A percentile compares a stretch with the other conserved stretches of the same genome.
Evolutionary conservation across 2,329 filamentous ascomycete species (phyloP).

Genomic region (Chaetothyriales sp.): DNA sequence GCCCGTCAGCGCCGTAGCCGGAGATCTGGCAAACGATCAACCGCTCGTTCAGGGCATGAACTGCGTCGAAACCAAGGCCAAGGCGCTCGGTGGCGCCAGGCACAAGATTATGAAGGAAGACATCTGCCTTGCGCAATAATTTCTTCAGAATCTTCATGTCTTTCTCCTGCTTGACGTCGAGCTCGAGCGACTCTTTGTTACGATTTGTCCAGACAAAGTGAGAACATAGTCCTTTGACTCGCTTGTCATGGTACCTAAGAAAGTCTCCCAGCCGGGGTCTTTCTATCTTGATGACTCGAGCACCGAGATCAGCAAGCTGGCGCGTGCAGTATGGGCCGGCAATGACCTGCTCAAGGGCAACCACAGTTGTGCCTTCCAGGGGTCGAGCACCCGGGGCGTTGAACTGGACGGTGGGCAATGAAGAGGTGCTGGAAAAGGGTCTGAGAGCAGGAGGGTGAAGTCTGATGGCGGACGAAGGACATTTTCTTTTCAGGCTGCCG

Average conservation of each 20-base stretch:
- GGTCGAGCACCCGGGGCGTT: too few species aligned
- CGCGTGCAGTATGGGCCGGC: constrained; percentile 43
- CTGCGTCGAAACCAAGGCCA: constrained; percentile 32
- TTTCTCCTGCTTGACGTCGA: constrained; percentile 34
- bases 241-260: constrained; percentile 38
- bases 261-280: constrained; percentile 40
- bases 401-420: too few species aligned
- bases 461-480: too few species aligned
- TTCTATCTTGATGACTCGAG: constrained; percentile 43
- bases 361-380: constrained; percentile 39
- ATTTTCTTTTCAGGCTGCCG: too few species aligned
- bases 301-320: constrained; percentile 41
- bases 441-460: too few species aligned
- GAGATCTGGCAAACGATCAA: constrained; percentile 44
- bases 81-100: constrained; percentile 37
- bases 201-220: constrained; percentile 46
- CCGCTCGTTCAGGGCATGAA: constrained; percentile 22
- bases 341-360: constrained; percentile 42
- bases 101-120: constrained; percentile 42
- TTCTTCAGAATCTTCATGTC: constrained; percentile 33
- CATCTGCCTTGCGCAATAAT: constrained; percentile 34
- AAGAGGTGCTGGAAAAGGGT: constrained; percentile 18
- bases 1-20: constrained; percentile 39
- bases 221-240: constrained; percentile 36
- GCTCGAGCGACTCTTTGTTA: constrained; percentile 40